Base-by-base conservation (phyloP, 2,329 filamentous ascomycete species). In the Cytospora mali region DNA sequence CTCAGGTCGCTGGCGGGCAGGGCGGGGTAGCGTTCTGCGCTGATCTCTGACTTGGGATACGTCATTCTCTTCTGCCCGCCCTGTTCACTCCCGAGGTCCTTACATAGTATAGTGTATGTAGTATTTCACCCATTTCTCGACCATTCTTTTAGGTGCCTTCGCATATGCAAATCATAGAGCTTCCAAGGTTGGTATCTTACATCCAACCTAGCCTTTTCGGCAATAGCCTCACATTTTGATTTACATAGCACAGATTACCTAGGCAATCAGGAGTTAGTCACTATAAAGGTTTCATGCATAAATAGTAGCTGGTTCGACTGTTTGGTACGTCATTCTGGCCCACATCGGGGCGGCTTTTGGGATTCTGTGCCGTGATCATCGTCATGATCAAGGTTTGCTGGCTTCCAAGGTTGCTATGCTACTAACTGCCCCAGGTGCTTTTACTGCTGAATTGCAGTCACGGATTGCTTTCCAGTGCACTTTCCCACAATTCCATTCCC, bases 401-500 rank as follows among this genome's bases (percentile, higher is more conserved):
- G n/a, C 35, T 39, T 6, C 35, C 35, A 16, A 18, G 16, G 35
- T 39, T 39, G 35, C 35, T 39, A n/a, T n/a, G 14, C 10, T 11
- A 3, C 33, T 39, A 16, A 4, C 5, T 39, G 33, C 33, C n/a
- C 14, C 31, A 33, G 14, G 31, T 3, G 9, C 14, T 33, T 46
- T 6, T 7, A 21, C 6, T 23, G 42, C 6, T 46, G n/a, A 6
- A 23, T 21, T 18, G n/a, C n/a, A n/a, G n/a, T 42, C 2, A 42
- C 14, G n/a, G 9, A 14, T 46, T 23, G 13, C 35, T 46, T 23
- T 10, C 42, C n/a, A 46, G 33, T 29, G 29, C 6, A 35, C 23
- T 51, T 50, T 51, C 39, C 35, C 53, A 29, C 54, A 46, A 10
- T 27, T 42, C 16, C 28, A 50, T 28, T 48, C 27, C 46, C 57